Percentiles rank a stretch among this genome's conserved stretches.
These are phyloP conservation scores for Coemansia interrupta DNA, from an alignment of 192 early-diverging fungal genomes.

Conservation along the genomic window DNA sequence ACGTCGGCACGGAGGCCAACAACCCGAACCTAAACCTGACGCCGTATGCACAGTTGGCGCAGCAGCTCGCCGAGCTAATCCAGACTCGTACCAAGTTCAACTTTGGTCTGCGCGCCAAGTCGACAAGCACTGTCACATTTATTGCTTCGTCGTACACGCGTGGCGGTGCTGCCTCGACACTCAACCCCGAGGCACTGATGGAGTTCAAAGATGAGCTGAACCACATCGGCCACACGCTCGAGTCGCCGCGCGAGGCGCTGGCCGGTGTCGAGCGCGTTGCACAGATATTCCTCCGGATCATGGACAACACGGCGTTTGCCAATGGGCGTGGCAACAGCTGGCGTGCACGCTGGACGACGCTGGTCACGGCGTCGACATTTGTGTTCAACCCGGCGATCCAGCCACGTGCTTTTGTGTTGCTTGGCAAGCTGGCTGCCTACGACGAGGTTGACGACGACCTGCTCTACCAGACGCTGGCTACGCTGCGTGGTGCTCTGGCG, in stretches of 20 bases:
- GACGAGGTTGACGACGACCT: conserved; percentile 91
- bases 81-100: conserved; percentile 44
- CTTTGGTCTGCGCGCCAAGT: conserved; percentile 52
- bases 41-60: conserved; percentile 60
- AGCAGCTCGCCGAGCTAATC: conserved; percentile 51
- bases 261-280: conserved; percentile 60
- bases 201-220: conserved; percentile 51
- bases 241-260: conserved; percentile 45
- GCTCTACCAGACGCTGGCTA: conserved; percentile 89
- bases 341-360: conserved; percentile 88
- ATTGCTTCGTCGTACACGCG: conserved; percentile 54
- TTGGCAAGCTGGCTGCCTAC: conserved; percentile 77
- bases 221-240: conserved; percentile 10
- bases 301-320: conserved; percentile 48
- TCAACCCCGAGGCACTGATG: conserved; percentile 50
- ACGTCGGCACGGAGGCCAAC: not conserved
- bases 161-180: conserved; percentile 50
- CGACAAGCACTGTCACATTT: conserved; percentile 51
- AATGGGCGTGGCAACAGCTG: conserved; percentile 72
- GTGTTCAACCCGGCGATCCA: conserved; percentile 91
- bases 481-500: conserved; percentile 79
- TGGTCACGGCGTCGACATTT: conserved; percentile 90
- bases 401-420: conserved; percentile 86
- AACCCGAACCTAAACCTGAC: conserved; percentile 55
- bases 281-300: conserved; percentile 57